Evolutionary conservation across 2,329 filamentous ascomycete genomes (phyloP).

Genomic region (Sclerotinia minor): DNA sequence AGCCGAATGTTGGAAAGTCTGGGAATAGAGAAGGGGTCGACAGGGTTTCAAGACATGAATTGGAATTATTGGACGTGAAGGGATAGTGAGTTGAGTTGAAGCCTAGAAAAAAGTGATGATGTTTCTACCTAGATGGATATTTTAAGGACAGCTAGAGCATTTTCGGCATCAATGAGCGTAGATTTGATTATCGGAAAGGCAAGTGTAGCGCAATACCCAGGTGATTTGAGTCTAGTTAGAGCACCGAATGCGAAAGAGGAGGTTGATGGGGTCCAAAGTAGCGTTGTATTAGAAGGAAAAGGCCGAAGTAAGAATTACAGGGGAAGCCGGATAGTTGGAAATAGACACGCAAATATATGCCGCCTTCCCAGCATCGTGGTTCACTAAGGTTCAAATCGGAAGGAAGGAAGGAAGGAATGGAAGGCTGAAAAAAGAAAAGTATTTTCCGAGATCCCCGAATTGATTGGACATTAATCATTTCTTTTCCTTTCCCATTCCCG

Average conservation of each 20-base stretch:
- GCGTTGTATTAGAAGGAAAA: slow-evolving; percentile 13
- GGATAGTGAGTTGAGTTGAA: slow-evolving; percentile 5
- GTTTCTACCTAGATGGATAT: slow-evolving; percentile 7
- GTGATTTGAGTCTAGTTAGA: background rate
- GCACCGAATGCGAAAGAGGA: background rate
- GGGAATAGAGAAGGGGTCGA: slow-evolving; percentile 5
- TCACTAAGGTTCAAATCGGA: slow-evolving; percentile 21
- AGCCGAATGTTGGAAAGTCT: slow-evolving; percentile 7
- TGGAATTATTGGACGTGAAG: background rate
- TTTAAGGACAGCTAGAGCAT: background rate
- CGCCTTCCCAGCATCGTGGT: slow-evolving; percentile 23
- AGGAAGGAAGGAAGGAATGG: slow-evolving; percentile 19
- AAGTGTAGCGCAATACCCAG: background rate
- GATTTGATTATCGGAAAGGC: background rate
- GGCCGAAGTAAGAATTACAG: slow-evolving; percentile 18
- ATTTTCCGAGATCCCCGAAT: slow-evolving; percentile 19
- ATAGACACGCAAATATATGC: slow-evolving; percentile 8
- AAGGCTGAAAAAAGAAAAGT: slow-evolving; percentile 20
- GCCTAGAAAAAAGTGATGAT: slow-evolving; percentile 3
- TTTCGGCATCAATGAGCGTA: background rate
- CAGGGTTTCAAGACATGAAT: slow-evolving; percentile 15
- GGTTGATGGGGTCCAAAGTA: slow-evolving; percentile 8
- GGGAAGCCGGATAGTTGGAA: slow-evolving; percentile 8
- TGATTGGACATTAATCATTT: slow-evolving; percentile 14
- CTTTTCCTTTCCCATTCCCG: background rate